Evolutionary conservation across 148 eudicot species (phyloP).

Genomic region (Camellia sinensis): DNA sequence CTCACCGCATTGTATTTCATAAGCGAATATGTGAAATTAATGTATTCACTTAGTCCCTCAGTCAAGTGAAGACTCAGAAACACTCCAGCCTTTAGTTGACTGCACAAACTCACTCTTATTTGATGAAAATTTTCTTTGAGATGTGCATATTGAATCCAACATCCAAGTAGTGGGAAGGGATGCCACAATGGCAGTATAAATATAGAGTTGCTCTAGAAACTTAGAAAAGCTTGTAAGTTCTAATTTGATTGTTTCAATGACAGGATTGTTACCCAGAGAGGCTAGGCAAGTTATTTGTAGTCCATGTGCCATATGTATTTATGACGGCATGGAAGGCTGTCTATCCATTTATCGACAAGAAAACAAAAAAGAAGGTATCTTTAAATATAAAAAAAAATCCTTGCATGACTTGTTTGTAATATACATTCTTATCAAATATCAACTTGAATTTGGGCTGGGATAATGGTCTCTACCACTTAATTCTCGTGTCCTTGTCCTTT

Average conservation of each 20-base stretch:
- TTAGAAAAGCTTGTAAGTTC: background rate
- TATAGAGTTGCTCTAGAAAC: background rate
- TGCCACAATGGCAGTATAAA: background rate
- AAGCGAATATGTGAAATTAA: background rate
- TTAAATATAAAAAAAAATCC: background rate
- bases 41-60: background rate
- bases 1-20: background rate
- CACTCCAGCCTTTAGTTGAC: background rate
- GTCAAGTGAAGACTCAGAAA: background rate
- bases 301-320: conserved; percentile 49
- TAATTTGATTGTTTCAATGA: conserved; percentile 4
- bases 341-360: conserved; percentile 56
- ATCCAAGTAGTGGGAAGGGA: background rate
- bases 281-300: conserved; percentile 45
- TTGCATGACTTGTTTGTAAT: background rate
- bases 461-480: background rate
- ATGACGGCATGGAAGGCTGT: conserved; percentile 59
- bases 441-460: background rate
- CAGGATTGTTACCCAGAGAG: conserved; percentile 65
- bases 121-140: background rate
- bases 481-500: background rate
- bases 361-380: conserved; percentile 54
- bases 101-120: background rate
- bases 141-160: conserved; percentile 4
- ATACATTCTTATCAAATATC: background rate